A percentile compares a stretch with the other conserved stretches of the same genome.
Conservation (phyloP, 352 stramenopile species). For the Blastocystis sp. region DNA sequence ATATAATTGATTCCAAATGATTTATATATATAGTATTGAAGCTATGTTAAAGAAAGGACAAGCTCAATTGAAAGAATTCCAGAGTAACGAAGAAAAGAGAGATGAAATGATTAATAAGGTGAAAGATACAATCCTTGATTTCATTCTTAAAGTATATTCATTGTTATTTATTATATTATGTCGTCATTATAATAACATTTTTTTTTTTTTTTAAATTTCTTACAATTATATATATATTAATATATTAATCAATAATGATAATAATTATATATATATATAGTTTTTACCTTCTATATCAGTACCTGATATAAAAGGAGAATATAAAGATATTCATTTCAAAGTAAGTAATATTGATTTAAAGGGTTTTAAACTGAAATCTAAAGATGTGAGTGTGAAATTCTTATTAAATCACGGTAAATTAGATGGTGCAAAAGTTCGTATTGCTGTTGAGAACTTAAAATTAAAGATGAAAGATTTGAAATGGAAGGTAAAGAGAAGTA, state of each 20-base stretch:
- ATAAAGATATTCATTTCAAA: constrained; percentile 11
- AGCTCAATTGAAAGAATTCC: constrained; percentile 8
- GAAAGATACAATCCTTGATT: constrained; percentile 18
- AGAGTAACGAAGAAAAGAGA: constrained; percentile 17
- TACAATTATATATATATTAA: too few relatives aligned
- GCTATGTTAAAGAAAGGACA: constrained; percentile 23
- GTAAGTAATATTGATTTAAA: constrained; percentile 15
- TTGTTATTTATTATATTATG: too few relatives aligned
- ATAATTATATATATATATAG: not conserved
- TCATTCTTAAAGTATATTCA: constrained; percentile 25
- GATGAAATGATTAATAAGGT: constrained; percentile 34
- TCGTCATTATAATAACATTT: too few relatives aligned
- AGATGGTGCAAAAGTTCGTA: constrained; percentile 22
- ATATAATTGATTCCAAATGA: too few relatives aligned
- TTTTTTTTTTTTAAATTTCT: too few relatives aligned
- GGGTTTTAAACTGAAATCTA: constrained; percentile 20
- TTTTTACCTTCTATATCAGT: constrained; percentile 22
- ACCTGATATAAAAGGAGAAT: constrained; percentile 22
- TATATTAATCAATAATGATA: too few relatives aligned
- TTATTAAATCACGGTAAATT: constrained; percentile 27
- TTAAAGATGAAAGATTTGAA: constrained; percentile 32
- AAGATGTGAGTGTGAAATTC: constrained; percentile 10
- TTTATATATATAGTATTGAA: too few relatives aligned
- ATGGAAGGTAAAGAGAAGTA: constrained; percentile 10
- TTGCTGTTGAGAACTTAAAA: constrained; percentile 12